A percentile compares a stretch with the other conserved stretches of the same genome.
phyloP scores from a whole-genome alignment of 139 green algal species.

The Chlamydomonas asymmetrica region DNA sequence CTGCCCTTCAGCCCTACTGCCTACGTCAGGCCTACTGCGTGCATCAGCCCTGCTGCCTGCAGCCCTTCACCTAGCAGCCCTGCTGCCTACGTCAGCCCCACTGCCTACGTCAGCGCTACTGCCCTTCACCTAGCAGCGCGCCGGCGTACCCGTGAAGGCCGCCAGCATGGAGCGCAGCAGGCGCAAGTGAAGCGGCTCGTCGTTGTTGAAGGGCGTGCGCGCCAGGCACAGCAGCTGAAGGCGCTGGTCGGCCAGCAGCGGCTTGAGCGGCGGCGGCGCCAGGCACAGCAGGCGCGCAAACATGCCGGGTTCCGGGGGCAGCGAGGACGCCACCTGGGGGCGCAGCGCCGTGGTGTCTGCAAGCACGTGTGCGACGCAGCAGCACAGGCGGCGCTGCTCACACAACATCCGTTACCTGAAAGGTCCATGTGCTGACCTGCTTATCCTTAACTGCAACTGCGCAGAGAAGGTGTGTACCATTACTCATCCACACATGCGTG shows the following conservation, averaged over 20 bases:
- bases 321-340: not conserved
- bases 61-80: no score
- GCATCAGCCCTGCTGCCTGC: no score
- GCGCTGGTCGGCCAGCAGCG: slow-evolving; percentile 25
- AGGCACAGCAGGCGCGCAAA: slow-evolving; percentile 38
- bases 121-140: no score
- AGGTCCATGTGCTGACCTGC: no score
- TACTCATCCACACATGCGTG: no score
- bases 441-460: no score
- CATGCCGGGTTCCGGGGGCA: slow-evolving; percentile 25
- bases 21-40: no score
- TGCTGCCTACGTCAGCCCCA: no score
- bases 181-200: slow-evolving; percentile 25
- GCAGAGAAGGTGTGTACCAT: no score
- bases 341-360: slow-evolving; percentile 6
- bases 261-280: slow-evolving; percentile 11
- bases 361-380: no score
- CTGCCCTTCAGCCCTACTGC: no score
- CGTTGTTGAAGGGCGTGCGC: slow-evolving; percentile 18
- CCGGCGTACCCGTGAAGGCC: slow-evolving; percentile 39
- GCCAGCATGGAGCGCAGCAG: slow-evolving; percentile 34
- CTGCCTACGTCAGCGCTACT: no score
- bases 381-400: slow-evolving; percentile 1
- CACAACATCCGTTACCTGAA: slow-evolving; percentile 5
- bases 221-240: slow-evolving; percentile 41